phyloP scores from a whole-genome alignment of 2,329 filamentous ascomycete genomes.

The Cladosporium sp. region DNA sequence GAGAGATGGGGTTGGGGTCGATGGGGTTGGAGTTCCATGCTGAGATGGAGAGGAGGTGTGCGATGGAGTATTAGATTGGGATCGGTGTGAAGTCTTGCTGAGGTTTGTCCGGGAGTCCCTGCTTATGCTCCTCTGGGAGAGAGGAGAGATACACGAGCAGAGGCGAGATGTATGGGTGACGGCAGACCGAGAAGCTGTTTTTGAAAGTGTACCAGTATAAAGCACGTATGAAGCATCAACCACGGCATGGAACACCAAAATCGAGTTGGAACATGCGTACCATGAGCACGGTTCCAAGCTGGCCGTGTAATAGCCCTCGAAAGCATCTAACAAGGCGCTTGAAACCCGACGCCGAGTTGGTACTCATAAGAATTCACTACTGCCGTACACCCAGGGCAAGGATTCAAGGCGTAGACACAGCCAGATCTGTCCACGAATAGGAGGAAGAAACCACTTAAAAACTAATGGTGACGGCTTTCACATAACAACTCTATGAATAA shows the following conservation, averaged over 20 bases:
- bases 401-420: background rate
- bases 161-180: background rate
- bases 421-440: background rate
- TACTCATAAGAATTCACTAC: background rate
- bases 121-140: background rate
- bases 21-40: conserved; percentile 67
- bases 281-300: background rate
- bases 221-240: background rate
- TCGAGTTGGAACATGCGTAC: background rate
- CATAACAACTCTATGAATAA: background rate
- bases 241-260: background rate
- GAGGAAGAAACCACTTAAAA: background rate
- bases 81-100: background rate
- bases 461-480: background rate
- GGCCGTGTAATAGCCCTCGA: too few species aligned
- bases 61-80: conserved; percentile 18
- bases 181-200: background rate
- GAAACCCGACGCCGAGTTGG: background rate
- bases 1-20: conserved; percentile 66
- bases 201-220: conserved; percentile 11
- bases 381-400: background rate
- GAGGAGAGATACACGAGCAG: background rate
- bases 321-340: background rate
- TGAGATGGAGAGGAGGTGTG: conserved; percentile 70
- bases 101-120: background rate